Percentiles rank a stretch among this genome's conserved stretches.
phyloP scores from a whole-genome alignment of 2,329 filamentous ascomycete species.

The Neofusicoccum kwambonambiense region DNA sequence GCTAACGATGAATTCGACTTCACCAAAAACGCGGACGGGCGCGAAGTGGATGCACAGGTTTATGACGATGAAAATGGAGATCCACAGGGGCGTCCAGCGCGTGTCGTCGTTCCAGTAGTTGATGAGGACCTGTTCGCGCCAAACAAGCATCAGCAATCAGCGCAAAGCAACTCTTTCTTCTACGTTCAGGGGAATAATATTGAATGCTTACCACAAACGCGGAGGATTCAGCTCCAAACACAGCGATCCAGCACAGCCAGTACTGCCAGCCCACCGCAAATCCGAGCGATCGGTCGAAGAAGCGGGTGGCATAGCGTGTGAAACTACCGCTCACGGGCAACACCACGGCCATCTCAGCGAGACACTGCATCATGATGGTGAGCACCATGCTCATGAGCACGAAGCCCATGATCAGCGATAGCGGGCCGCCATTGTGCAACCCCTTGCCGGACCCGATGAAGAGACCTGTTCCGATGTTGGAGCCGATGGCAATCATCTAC shows the following conservation, averaged over 20 bases:
- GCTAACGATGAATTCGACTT: slow-evolving; percentile 84
- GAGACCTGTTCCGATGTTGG: slow-evolving; percentile 55
- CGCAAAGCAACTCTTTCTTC: neutral
- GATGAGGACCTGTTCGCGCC: slow-evolving; percentile 80
- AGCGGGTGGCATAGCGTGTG: slow-evolving; percentile 91
- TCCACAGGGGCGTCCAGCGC: slow-evolving; percentile 62
- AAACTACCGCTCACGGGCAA: slow-evolving; percentile 93
- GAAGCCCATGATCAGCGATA: slow-evolving; percentile 35
- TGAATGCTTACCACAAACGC: neutral
- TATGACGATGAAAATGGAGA: slow-evolving; percentile 75
- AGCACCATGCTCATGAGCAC: slow-evolving; percentile 78
- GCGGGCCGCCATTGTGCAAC: slow-evolving; percentile 38
- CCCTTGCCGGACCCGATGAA: slow-evolving; percentile 72
- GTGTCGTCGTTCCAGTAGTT: slow-evolving; percentile 68
- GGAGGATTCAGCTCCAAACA: slow-evolving; percentile 47
- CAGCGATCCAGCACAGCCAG: slow-evolving; percentile 80
- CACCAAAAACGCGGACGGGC: slow-evolving; percentile 83
- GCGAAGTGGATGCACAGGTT: slow-evolving; percentile 84
- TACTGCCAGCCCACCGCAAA: slow-evolving; percentile 97
- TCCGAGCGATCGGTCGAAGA: slow-evolving; percentile 89
- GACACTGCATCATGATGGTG: slow-evolving; percentile 85
- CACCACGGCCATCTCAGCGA: slow-evolving; percentile 86
- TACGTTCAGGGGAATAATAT: slow-evolving; percentile 51
- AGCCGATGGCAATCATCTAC: slow-evolving; percentile 91
- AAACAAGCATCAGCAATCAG: slow-evolving; percentile 68